phyloP scores from a whole-genome alignment of 345 rosid genomes.

The Viola odorata region DNA sequence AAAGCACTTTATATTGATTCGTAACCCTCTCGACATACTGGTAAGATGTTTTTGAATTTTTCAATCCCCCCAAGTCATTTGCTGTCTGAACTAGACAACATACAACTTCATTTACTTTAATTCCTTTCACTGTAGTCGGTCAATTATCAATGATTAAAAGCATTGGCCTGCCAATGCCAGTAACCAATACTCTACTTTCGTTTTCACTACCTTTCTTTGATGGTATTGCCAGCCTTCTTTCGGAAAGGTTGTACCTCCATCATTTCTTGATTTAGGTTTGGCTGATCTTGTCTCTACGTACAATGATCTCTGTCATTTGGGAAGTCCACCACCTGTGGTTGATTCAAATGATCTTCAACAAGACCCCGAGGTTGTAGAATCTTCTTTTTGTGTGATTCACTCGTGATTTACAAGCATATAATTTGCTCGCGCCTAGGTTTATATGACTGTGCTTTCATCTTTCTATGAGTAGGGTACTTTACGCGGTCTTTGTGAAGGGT shows the following conservation, averaged over 20 bases:
- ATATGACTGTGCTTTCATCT: neutral
- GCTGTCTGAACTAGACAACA: neutral
- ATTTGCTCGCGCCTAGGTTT: neutral
- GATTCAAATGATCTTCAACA: slow-evolving; percentile 69
- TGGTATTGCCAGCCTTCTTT: slow-evolving; percentile 58
- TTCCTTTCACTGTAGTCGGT: no score
- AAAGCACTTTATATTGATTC: slow-evolving; percentile 71
- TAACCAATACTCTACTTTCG: neutral
- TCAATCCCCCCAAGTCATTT: no score
- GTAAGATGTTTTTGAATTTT: slow-evolving; percentile 27
- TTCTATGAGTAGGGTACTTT: slow-evolving; percentile 49
- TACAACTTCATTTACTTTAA: slow-evolving; percentile 3
- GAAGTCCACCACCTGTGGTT: slow-evolving; percentile 58
- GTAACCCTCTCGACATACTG: slow-evolving; percentile 70
- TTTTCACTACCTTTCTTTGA: slow-evolving; percentile 8
- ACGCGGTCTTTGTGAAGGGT: slow-evolving; percentile 67
- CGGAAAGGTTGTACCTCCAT: slow-evolving; percentile 57
- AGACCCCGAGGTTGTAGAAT: slow-evolving; percentile 64
- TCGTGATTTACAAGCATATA: neutral
- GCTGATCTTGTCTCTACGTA: slow-evolving; percentile 63
- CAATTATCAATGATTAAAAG: no score
- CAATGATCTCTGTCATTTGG: slow-evolving; percentile 60
- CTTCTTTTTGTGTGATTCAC: neutral
- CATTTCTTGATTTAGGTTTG: slow-evolving; percentile 71
- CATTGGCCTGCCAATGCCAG: no score